Evolutionary conservation across 495 filamentous ascomycete genomes (phyloP).

Genomic region (Lophiotrema nucula): DNA sequence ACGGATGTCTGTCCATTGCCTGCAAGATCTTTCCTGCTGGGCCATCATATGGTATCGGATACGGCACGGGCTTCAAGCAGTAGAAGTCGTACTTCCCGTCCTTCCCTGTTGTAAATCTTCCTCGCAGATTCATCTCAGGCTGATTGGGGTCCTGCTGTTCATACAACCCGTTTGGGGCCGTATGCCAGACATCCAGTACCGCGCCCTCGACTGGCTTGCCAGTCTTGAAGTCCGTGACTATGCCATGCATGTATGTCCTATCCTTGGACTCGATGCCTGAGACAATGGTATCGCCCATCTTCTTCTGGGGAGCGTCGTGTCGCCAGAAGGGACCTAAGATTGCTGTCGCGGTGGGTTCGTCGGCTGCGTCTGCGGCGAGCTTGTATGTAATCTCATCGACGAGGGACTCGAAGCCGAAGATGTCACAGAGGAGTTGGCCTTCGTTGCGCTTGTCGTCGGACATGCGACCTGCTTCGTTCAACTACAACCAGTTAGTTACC

Average conservation of each 20-base stretch:
- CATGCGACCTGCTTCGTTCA: slow-evolving; percentile 73
- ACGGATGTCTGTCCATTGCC: slow-evolving; percentile 71
- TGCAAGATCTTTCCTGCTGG: slow-evolving; percentile 52
- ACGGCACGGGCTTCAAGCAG: slow-evolving; percentile 66
- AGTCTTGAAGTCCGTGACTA: slow-evolving; percentile 56
- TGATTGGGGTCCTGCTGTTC: slow-evolving; percentile 74
- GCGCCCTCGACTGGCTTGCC: slow-evolving; percentile 61
- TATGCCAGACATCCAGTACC: slow-evolving; percentile 73
- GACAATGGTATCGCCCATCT: slow-evolving; percentile 65
- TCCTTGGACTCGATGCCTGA: slow-evolving; percentile 47
- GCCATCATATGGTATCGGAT: slow-evolving; percentile 69
- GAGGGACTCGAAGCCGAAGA: slow-evolving; percentile 71
- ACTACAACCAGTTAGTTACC: slow-evolving; percentile 43
- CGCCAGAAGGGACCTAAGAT: slow-evolving; percentile 80
- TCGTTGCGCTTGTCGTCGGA: slow-evolving; percentile 71
- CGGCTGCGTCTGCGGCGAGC: slow-evolving; percentile 50
- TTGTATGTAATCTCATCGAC: slow-evolving; percentile 78
- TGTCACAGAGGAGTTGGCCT: slow-evolving; percentile 67
- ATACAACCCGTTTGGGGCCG: slow-evolving; percentile 74
- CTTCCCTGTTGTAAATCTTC: slow-evolving; percentile 65
- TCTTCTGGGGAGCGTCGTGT: slow-evolving; percentile 59
- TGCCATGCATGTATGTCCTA: slow-evolving; percentile 62
- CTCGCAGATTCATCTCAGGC: slow-evolving; percentile 71
- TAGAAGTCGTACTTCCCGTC: slow-evolving; percentile 67
- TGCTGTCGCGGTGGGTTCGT: slow-evolving; percentile 63